Percentiles rank a stretch among this genome's conserved stretches.
phyloP scores from a whole-genome alignment of 202 grass and related monocot species.

The Bolboschoenoplectus hybrid region DNA sequence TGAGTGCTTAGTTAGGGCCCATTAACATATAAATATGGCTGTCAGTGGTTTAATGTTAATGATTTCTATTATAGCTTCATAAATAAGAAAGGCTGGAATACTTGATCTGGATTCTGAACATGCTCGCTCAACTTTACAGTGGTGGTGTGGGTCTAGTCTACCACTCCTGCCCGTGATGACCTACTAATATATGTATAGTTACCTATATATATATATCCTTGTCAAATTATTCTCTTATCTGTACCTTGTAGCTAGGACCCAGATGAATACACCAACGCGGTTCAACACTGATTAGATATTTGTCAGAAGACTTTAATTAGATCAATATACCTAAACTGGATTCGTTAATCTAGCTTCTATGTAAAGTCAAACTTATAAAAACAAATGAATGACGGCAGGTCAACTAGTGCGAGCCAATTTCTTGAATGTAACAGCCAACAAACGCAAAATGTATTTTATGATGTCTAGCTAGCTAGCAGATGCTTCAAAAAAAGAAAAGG shows the following conservation, averaged over 20 bases:
- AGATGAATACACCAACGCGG: neutral
- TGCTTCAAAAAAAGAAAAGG: neutral
- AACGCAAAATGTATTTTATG: neutral
- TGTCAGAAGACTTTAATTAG: too few relatives aligned
- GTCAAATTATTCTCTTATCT: slow-evolving; percentile 9
- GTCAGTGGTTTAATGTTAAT: slow-evolving; percentile 19
- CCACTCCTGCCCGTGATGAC: neutral
- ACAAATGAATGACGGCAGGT: neutral
- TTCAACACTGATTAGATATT: too few relatives aligned
- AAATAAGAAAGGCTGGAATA: slow-evolving; percentile 29
- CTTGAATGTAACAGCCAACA: neutral
- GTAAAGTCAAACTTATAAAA: neutral
- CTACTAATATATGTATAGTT: neutral
- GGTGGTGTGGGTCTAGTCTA: neutral
- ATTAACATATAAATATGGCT: neutral
- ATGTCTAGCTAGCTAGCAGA: neutral
- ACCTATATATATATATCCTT: neutral
- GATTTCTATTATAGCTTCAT: neutral
- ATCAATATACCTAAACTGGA: too few relatives aligned
- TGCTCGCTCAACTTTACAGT: slow-evolving; percentile 19
- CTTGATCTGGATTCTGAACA: slow-evolving; percentile 24
- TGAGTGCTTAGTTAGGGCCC: slow-evolving; percentile 24
- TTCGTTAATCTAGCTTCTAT: neutral
- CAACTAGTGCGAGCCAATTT: neutral
- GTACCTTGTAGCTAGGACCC: neutral